Evolutionary conservation across 805 yeast genomes (phyloP).

Genomic region (Kodamaea hsintzibuensis): DNA sequence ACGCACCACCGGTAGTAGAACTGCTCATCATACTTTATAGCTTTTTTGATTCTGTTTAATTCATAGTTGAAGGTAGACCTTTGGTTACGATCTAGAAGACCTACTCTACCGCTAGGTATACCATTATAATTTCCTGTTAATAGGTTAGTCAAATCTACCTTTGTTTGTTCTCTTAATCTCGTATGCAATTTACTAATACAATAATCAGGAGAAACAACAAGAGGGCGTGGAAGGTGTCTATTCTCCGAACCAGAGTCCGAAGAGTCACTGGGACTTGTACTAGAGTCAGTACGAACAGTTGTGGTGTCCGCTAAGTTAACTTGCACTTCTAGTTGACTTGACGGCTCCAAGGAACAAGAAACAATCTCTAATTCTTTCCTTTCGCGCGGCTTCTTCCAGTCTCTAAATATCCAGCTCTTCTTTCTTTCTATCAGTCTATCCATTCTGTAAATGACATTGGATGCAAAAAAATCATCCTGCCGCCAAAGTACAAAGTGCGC

Average conservation of each 20-base stretch:
- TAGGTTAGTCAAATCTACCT: neutral
- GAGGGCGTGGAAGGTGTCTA: neutral
- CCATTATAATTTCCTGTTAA: constrained; percentile 5
- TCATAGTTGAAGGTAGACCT: constrained; percentile 3
- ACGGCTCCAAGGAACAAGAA: neutral
- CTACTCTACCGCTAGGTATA: constrained; percentile 6
- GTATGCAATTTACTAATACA: neutral
- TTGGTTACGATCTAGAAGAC: constrained; percentile 1
- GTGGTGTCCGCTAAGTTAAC: neutral
- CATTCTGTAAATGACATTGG: neutral
- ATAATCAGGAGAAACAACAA: neutral
- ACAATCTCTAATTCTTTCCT: neutral
- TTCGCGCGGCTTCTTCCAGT: constrained; percentile 2
- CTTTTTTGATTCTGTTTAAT: neutral
- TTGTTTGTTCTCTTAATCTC: neutral
- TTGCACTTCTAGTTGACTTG: neutral
- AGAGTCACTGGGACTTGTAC: neutral
- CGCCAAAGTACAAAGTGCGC: neutral
- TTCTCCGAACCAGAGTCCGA: neutral
- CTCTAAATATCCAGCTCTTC: constrained; percentile 5
- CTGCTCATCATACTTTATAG: constrained; percentile 1
- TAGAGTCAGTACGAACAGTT: neutral
- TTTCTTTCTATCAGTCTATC: neutral
- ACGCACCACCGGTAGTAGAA: constrained; percentile 12
- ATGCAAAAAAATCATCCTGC: neutral